Percentiles rank a stretch among this genome's conserved stretches.
These are phyloP conservation scores for Pythium brachiatum DNA, from an alignment of 352 stramenopile species.

Conservation along the genomic window DNA sequence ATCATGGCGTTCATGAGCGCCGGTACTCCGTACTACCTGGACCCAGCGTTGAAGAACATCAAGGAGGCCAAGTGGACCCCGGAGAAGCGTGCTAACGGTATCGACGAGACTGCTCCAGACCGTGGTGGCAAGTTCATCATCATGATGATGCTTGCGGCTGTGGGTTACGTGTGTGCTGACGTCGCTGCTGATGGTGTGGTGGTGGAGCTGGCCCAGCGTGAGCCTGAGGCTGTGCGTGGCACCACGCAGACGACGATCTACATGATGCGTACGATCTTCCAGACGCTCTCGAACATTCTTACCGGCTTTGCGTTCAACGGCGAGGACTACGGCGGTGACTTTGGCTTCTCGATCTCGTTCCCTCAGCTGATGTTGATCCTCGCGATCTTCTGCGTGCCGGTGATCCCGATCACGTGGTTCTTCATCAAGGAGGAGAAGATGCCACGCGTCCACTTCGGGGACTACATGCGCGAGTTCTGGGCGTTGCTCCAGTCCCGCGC, in stretches of 20 bases:
- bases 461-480: conserved; percentile 15
- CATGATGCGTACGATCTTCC: conserved; percentile 40
- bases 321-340: no score
- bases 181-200: conserved; percentile 52
- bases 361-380: conserved; percentile 37
- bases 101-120: conserved; percentile 21
- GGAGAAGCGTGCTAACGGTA: background rate
- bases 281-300: conserved; percentile 37
- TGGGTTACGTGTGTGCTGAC: conserved; percentile 52
- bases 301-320: conserved; percentile 53
- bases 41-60: conserved; percentile 23
- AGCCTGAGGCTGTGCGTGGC: conserved; percentile 49
- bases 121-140: conserved; percentile 46
- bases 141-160: conserved; percentile 49
- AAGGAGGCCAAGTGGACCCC: background rate
- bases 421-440: conserved; percentile 26
- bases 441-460: conserved; percentile 4
- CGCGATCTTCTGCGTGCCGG: conserved; percentile 24
- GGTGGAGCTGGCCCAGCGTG: conserved; percentile 53
- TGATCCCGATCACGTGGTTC: conserved; percentile 22
- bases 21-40: conserved; percentile 50
- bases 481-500: no score
- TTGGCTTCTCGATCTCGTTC: conserved; percentile 46
- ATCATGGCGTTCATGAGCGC: conserved; percentile 44
- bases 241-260: no score